Percentiles rank a stretch among this genome's conserved stretches.
These are phyloP conservation scores for Knoxdaviesia proteae DNA, from an alignment of 2,329 filamentous ascomycete genomes.

Conservation along the genomic window DNA sequence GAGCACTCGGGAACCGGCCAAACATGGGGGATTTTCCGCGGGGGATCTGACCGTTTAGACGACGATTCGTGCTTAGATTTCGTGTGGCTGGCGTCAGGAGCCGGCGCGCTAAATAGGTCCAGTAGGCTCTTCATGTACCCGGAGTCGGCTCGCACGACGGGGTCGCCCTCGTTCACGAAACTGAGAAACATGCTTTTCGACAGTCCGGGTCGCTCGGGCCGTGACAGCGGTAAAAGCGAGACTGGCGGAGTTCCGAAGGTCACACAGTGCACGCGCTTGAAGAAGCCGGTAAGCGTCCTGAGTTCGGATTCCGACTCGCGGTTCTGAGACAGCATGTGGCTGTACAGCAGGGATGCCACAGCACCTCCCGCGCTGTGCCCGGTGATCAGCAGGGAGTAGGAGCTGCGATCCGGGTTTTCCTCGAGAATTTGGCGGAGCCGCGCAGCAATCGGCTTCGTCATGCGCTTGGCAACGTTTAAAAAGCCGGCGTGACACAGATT, in stretches of 20 bases:
- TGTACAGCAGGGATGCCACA: constrained; percentile 58
- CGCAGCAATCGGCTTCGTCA: constrained; percentile 52
- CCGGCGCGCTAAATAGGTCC: constrained; percentile 44
- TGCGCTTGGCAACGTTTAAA: constrained; percentile 51
- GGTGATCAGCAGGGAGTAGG: constrained; percentile 58
- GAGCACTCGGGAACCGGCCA: constrained; percentile 48
- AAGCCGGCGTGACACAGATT: constrained; percentile 73
- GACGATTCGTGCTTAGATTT: not conserved
- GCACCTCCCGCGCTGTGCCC: constrained; percentile 77
- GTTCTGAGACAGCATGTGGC: constrained; percentile 52
- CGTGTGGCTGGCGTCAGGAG: constrained; percentile 16
- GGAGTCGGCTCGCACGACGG: constrained; percentile 56
- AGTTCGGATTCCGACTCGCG: constrained; percentile 33
- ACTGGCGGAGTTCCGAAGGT: constrained; percentile 73
- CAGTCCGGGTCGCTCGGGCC: constrained; percentile 25
- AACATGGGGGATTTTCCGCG: not conserved
- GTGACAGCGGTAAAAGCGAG: constrained; percentile 45
- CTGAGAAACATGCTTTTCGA: constrained; percentile 55
- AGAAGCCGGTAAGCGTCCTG: constrained; percentile 44
- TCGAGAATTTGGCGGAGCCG: constrained; percentile 48
- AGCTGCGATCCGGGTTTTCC: constrained; percentile 45
- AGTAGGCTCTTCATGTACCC: constrained; percentile 53
- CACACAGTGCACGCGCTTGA: constrained; percentile 65
- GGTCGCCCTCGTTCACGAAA: constrained; percentile 76
- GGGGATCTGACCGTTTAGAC: not conserved